Conservation (phyloP, 2,329 filamentous ascomycete species). For the Monosporascus sp. region DNA sequence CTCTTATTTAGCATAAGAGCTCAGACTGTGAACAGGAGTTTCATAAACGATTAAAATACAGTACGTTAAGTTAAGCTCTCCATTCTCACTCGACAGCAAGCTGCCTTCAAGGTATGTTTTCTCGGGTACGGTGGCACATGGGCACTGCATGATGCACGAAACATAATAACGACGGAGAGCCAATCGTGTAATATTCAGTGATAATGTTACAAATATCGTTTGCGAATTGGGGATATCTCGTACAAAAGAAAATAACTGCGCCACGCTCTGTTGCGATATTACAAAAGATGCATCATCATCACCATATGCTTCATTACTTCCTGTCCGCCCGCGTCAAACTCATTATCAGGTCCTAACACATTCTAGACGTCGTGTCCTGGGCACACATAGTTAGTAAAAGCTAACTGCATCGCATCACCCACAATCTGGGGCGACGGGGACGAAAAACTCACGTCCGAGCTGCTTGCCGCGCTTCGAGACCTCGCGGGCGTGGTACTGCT, state of each 20-base stretch:
- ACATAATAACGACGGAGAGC: background rate
- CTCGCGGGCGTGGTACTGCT: slow-evolving; percentile 59
- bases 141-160: background rate
- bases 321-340: no score
- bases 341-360: no score
- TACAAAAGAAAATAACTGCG: background rate
- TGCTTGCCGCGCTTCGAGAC: slow-evolving; percentile 64
- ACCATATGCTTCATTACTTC: background rate
- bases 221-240: background rate
- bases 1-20: no score
- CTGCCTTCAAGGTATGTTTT: no score
- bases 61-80: no score
- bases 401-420: background rate
- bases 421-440: background rate
- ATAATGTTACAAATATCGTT: background rate
- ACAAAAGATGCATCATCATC: background rate
- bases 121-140: no score
- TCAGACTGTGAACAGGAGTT: no score
- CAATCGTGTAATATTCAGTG: background rate
- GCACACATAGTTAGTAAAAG: no score
- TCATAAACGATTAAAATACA: no score
- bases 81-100: no score
- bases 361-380: no score
- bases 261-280: background rate
- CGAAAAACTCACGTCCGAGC: slow-evolving; percentile 55